Conservation (phyloP, 768 basidiomycete genomes). For the Boletus subcaerulescens region DNA sequence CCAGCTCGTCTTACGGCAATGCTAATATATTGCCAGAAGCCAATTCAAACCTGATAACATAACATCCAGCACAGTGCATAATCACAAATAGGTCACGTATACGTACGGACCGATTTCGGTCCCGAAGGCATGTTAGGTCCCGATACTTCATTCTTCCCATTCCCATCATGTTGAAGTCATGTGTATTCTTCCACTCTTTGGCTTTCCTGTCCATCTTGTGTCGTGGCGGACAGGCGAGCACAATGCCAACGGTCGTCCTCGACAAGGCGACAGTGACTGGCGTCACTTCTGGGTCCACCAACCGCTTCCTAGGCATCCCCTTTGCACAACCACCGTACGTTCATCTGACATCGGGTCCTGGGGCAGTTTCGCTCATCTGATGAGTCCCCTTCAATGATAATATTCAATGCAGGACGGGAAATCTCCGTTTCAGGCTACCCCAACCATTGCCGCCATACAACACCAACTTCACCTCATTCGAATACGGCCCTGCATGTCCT, state of each 20-base stretch:
- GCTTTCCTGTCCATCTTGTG: background rate
- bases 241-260: background rate
- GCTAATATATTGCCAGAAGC: too few relatives aligned
- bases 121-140: too few relatives aligned
- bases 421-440: slow-evolving; percentile 34
- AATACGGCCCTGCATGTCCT: slow-evolving; percentile 8
- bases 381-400: too few relatives aligned
- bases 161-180: background rate
- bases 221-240: background rate
- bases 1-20: too few relatives aligned
- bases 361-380: background rate
- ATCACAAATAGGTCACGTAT: too few relatives aligned
- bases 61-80: too few relatives aligned
- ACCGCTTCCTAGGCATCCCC: background rate
- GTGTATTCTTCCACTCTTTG: background rate
- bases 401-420: slow-evolving; percentile 26
- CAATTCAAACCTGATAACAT: too few relatives aligned
- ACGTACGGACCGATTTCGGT: too few relatives aligned
- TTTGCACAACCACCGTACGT: background rate
- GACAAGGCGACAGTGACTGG: slow-evolving; percentile 1
- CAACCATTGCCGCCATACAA: slow-evolving; percentile 7
- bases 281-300: background rate
- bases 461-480: slow-evolving; percentile 1
- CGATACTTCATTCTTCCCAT: too few relatives aligned
- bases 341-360: background rate